Conservation (phyloP, 345 rosid species). For the Zanthoxylum bungeanum region DNA sequence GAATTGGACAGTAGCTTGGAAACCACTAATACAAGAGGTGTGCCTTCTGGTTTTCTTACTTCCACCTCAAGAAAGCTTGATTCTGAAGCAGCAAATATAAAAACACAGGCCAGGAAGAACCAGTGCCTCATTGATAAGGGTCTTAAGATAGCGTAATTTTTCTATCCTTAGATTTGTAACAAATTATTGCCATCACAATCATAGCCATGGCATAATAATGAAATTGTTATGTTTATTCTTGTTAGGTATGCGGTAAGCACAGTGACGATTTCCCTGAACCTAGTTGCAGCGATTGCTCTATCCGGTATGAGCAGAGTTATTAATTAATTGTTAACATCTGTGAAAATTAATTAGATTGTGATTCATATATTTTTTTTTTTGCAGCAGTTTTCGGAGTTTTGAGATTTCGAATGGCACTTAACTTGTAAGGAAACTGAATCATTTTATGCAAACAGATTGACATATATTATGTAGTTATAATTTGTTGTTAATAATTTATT, state of each 20-base stretch:
- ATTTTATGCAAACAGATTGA: not conserved
- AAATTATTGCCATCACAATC: not conserved
- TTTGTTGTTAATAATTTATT: not conserved
- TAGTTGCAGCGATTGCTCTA: conserved; percentile 40
- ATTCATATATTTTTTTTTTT: conserved; percentile 13
- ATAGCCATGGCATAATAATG: not conserved
- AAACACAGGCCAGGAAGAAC: conserved; percentile 48
- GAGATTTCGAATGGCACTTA: conserved; percentile 31
- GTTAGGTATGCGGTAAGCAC: conserved; percentile 51
- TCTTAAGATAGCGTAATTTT: conserved; percentile 48
- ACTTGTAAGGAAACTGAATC: conserved; percentile 33
- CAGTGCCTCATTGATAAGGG: conserved; percentile 44
- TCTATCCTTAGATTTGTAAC: not conserved
- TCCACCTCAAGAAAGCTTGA: conserved; percentile 42
- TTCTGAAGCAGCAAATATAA: conserved; percentile 37
- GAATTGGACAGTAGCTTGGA: conserved; percentile 38
- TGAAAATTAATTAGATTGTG: not conserved
- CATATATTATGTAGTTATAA: not conserved
- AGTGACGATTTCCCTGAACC: conserved; percentile 42
- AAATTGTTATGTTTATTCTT: not conserved
- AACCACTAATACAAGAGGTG: conserved; percentile 13
- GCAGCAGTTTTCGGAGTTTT: conserved; percentile 55
- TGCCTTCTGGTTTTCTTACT: conserved; percentile 37
- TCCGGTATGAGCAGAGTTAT: conserved; percentile 35
- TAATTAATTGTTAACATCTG: not conserved